Evolutionary conservation across 2,329 filamentous ascomycete species (phyloP).

Genomic region (Phyllachora maydis): DNA sequence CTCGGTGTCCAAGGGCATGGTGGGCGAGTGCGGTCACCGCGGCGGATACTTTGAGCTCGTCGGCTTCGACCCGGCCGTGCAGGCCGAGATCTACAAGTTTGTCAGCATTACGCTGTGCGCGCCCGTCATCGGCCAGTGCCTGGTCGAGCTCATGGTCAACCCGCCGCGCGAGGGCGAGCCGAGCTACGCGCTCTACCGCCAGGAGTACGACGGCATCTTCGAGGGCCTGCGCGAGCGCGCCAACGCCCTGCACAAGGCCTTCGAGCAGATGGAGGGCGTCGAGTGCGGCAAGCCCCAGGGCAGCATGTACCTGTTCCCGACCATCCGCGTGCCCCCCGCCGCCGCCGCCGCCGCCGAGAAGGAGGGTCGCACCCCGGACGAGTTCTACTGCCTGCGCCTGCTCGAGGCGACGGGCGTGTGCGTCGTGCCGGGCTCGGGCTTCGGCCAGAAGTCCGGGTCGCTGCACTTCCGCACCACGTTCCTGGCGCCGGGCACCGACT

Average conservation of each 20-base stretch:
- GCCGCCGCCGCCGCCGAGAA: constrained; percentile 56
- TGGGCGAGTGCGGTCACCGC: constrained; percentile 93
- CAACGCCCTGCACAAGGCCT: constrained; percentile 70
- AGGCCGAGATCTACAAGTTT: constrained; percentile 95
- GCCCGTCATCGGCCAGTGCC: constrained; percentile 85
- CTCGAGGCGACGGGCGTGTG: constrained; percentile 91
- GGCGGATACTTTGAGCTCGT: constrained; percentile 95
- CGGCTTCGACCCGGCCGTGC: constrained; percentile 69
- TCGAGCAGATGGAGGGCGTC: constrained; percentile 89
- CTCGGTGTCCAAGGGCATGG: constrained; percentile 94
- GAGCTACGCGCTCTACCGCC: constrained; percentile 62
- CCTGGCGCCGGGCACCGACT: constrained; percentile 86
- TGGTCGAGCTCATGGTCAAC: constrained; percentile 97
- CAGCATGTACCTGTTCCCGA: constrained; percentile 97
- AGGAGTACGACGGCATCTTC: constrained; percentile 73
- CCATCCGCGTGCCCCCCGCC: constrained; percentile 59
- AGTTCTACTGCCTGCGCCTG: constrained; percentile 83
- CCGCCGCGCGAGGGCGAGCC: constrained; percentile 69
- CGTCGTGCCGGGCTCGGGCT: constrained; percentile 78
- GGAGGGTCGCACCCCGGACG: constrained; percentile 60
- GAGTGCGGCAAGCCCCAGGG: constrained; percentile 79
- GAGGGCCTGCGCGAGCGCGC: constrained; percentile 62
- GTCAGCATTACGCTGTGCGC: constrained; percentile 93
- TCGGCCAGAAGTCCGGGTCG: constrained; percentile 81
- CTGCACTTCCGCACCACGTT: constrained; percentile 95